Conservation (phyloP, 768 basidiomycete species). For the Gloeophyllum trabeum region DNA sequence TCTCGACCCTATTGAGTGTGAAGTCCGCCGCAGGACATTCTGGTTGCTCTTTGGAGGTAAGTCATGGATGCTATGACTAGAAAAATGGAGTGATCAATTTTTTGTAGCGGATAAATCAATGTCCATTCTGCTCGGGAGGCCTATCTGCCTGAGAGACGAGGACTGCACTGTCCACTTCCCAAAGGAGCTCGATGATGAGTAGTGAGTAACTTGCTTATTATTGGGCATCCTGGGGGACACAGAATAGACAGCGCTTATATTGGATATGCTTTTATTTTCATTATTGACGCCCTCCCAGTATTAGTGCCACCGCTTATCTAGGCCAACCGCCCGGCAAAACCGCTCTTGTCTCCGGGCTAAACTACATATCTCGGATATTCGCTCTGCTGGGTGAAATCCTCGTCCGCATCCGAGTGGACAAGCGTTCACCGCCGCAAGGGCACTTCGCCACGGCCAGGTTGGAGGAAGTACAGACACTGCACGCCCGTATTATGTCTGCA, state of each 20-base stretch:
- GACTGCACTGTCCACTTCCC: conserved; percentile 87
- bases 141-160: conserved; percentile 80
- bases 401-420: conserved; percentile 79
- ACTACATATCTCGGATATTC: conserved; percentile 80
- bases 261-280: not conserved
- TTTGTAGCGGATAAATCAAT: conserved; percentile 82
- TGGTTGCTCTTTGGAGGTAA: conserved; percentile 85
- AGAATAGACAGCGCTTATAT: not conserved
- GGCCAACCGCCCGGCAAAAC: conserved; percentile 85
- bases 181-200: conserved; percentile 82
- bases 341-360: conserved; percentile 76
- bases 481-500: conserved; percentile 63
- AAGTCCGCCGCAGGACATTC: conserved; percentile 77
- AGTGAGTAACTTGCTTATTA: conserved; percentile 36
- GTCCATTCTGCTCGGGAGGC: conserved; percentile 75
- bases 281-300: conserved; percentile 29
- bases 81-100: no score
- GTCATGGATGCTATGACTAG: no score
- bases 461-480: conserved; percentile 76
- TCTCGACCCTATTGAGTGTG: conserved; percentile 79
- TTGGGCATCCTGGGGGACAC: not conserved
- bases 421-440: conserved; percentile 75
- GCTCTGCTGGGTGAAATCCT: conserved; percentile 79
- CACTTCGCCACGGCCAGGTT: conserved; percentile 78
- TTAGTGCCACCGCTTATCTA: conserved; percentile 75